These are phyloP conservation scores for Candida berthetii DNA, from an alignment of 805 yeast species.

Conservation along the genomic window DNA sequence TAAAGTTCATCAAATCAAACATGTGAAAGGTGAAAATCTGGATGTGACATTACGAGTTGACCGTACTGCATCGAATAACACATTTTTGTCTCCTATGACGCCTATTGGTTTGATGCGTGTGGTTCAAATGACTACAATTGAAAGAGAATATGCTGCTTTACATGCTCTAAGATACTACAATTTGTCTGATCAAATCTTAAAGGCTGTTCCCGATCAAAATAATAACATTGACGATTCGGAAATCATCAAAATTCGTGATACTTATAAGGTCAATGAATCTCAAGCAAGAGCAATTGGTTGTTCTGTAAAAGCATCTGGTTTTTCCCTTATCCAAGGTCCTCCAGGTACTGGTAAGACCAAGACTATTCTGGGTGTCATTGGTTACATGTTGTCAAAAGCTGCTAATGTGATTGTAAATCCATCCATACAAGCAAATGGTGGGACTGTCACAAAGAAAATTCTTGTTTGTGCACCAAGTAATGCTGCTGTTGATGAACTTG, in stretches of 20 bases:
- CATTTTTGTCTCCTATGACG: slow-evolving; percentile 54
- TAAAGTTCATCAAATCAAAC: slow-evolving; percentile 68
- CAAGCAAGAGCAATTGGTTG: slow-evolving; percentile 89
- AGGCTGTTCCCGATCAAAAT: slow-evolving; percentile 54
- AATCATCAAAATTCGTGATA: slow-evolving; percentile 34
- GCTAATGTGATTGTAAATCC: slow-evolving; percentile 27
- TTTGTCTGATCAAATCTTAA: slow-evolving; percentile 56
- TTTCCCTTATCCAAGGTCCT: slow-evolving; percentile 94
- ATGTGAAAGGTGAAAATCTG: slow-evolving; percentile 53
- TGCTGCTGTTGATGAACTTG: slow-evolving; percentile 97
- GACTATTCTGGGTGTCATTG: slow-evolving; percentile 88
- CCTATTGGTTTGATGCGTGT: slow-evolving; percentile 65
- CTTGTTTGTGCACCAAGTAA: slow-evolving; percentile 96
- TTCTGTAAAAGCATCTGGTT: slow-evolving; percentile 62
- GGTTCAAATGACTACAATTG: slow-evolving; percentile 86
- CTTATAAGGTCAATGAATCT: slow-evolving; percentile 69
- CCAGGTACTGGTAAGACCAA: slow-evolving; percentile 99
- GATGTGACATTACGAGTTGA: slow-evolving; percentile 73
- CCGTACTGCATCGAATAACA: slow-evolving; percentile 37
- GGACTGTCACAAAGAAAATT: slow-evolving; percentile 43
- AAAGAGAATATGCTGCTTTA: slow-evolving; percentile 85
- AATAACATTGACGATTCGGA: slow-evolving; percentile 24
- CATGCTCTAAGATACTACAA: slow-evolving; percentile 81
- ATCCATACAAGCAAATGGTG: slow-evolving; percentile 10
- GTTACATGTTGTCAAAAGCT: slow-evolving; percentile 51